Evolutionary conservation across 2,329 filamentous ascomycete genomes (phyloP), one percentile per base, ranked within the genome.

Genomic region (Echinosphaeria canescens): DNA sequence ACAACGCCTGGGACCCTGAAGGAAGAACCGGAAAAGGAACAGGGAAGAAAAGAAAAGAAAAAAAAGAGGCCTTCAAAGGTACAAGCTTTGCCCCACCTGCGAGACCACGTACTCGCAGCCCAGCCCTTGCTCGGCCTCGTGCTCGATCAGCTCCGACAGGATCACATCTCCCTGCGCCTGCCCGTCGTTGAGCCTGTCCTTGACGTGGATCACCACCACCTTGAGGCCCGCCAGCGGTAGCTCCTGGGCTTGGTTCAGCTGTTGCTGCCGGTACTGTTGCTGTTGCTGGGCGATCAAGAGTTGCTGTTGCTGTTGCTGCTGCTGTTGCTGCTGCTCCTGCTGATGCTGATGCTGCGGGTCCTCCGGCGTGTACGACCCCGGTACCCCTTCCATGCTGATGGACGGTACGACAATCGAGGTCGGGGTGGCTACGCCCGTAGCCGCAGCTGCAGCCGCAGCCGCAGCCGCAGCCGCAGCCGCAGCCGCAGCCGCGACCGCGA

Each of bases 141-240:
- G 58, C 15, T 67, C 65, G 12, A 50, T 43, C 26, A 95, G 48
- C 44, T 93, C 68, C 31, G 54, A 42, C 13, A 88, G 39, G 19
- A 95, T 91, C 2, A 50, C 59, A 4, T 79, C 68, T 19, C 56
- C 62, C 2, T 62, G 67, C 25, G 52, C 46, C 15, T 66, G 65
- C 0, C 69, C 79, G 42, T 92, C 82, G 7, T 59, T 55, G 29
- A 93, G 52, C 13, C 64, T 74, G 35, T 95, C 85, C 46, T 98
- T 98, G 41, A 95, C 66, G 43, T 98, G 88, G 20, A 95, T 95
- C 29, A 95, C 68, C 26, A 93, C 71, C 2, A 98, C 56, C 34
- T 70, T 75, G 15, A 95, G 44, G 0, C 81, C 82, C 27, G 59
- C 54, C 4, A 98, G 55, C 5, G 71, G 70, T n/a, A n/a, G n/a